Base-by-base conservation (phyloP, 164 flowering plant genomes). In the Sextonia rubra region DNA sequence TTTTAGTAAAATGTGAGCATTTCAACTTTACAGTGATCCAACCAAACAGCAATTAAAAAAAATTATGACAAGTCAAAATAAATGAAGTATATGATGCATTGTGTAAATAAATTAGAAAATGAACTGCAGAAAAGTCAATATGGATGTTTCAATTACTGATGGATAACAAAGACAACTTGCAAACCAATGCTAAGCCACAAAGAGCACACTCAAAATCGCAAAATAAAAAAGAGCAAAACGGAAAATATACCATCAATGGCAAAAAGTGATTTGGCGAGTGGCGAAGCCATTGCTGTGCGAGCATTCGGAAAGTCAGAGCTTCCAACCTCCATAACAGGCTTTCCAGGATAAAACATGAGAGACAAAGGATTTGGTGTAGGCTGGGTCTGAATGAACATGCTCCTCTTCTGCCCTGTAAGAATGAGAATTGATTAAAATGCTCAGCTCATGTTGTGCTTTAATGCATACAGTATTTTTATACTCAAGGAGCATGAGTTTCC, bases 271-370 rank as follows among this genome's bases (percentile, higher is more conserved):
- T 89, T 90, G 6, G 98, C 98, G 15, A 94, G 85, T 0, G 98
- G 93, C 12, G 99, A 92, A 74, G 80, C 85, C 94, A 94, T 87
- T 47, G 98, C 96, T 3, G 91, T 68, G 60, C 98, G 96, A 69
- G 96, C 88, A 84, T 92, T 92, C 0, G 97, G 99, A 78, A 94
- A 94, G 81, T 94, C 99, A 0, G 97, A 79, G 75, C 97, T 94
- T 32, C 98, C 98, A 67, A 86, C 85, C 69, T 91, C 97, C 99
- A 94, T 94, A 58, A 94, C 94, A 11, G 90, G 87, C 84, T 91
- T 90, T 48, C 94, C 99, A 17, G 97, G 99, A 81, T 88, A 86
- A 72, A 94, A 94, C 98, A 94, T 94, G 32, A 92, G 86, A 27
- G 99, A 94, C 8, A 87, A 77, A 64, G 99, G 99, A 75, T 94